Conservation (phyloP, 208 protist genomes). For the Angomonas deanei region DNA sequence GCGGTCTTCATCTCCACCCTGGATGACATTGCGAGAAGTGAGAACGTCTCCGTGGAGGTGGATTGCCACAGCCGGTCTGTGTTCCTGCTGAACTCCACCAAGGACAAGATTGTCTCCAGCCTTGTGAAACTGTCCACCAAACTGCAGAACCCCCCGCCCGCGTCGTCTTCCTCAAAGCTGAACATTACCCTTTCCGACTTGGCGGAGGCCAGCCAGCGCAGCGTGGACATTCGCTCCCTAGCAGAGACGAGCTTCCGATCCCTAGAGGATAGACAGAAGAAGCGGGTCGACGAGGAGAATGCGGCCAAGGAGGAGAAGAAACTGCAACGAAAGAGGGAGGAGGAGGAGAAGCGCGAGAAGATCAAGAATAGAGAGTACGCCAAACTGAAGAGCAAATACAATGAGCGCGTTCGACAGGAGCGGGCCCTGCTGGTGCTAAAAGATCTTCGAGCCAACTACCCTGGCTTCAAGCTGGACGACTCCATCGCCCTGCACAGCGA, state of each 20-base stretch:
- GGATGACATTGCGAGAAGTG: conserved; percentile 62
- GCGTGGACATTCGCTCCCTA: conserved; percentile 29
- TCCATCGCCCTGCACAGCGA: conserved; percentile 42
- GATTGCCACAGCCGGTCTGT: conserved; percentile 62
- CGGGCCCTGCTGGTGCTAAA: conserved; percentile 50
- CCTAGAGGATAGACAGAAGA: conserved; percentile 22
- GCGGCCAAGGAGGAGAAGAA: conserved; percentile 28
- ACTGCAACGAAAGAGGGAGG: conserved; percentile 33
- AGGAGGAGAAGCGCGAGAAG: conserved; percentile 46
- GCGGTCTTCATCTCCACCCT: conserved; percentile 53
- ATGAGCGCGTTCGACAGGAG: conserved; percentile 54
- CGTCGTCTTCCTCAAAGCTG: conserved; percentile 10
- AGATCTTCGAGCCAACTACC: conserved; percentile 67
- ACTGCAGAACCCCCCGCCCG: conserved; percentile 18
- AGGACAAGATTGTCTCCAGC: conserved; percentile 43
- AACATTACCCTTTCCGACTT: conserved; percentile 15
- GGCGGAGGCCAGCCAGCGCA: conserved; percentile 32
- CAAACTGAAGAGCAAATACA: conserved; percentile 47
- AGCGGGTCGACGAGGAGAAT: conserved; percentile 25
- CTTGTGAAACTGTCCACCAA: conserved; percentile 41
- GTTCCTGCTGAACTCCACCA: conserved; percentile 56
- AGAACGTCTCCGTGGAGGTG: conserved; percentile 52
- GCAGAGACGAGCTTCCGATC: conserved; percentile 34
- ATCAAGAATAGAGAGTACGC: conserved; percentile 26
- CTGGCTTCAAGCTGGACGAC: conserved; percentile 53